Percentiles rank a stretch among this genome's conserved stretches.
phyloP scores from a whole-genome alignment of 2,329 filamentous ascomycete genomes.

The Elsinoe australis region DNA sequence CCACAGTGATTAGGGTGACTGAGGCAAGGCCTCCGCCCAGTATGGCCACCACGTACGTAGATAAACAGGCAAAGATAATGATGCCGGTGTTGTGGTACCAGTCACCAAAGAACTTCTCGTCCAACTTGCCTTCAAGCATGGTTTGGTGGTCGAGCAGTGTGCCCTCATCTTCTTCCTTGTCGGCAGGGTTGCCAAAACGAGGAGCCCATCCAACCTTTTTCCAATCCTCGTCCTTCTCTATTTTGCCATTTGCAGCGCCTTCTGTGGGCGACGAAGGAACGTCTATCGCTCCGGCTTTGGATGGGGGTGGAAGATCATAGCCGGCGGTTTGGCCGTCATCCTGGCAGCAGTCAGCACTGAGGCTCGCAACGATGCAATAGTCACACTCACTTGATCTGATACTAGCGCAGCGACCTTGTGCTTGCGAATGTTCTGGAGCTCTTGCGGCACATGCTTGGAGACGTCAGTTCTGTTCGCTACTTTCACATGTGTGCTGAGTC shows the following conservation, averaged over 20 bases:
- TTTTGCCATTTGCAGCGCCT: conserved; percentile 39
- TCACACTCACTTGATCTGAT: conserved; percentile 59
- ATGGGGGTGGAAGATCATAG: conserved; percentile 70
- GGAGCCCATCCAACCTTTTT: conserved; percentile 76
- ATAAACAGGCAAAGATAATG: conserved; percentile 84
- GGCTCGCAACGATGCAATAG: not conserved
- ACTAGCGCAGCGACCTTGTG: conserved; percentile 62
- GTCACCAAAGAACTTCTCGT: conserved; percentile 89
- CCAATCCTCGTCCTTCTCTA: conserved; percentile 47
- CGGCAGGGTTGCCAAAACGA: conserved; percentile 64
- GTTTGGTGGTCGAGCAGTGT: conserved; percentile 76
- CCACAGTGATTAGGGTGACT: conserved; percentile 87
- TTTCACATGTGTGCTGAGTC: not conserved
- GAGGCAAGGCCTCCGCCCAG: conserved; percentile 87
- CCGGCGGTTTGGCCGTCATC: conserved; percentile 61
- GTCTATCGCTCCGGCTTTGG: conserved; percentile 59
- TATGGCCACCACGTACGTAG: conserved; percentile 82
- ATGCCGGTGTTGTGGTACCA: conserved; percentile 98
- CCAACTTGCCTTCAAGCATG: conserved; percentile 71
- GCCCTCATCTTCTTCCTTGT: conserved; percentile 45
- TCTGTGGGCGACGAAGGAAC: conserved; percentile 44
- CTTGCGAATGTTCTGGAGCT: conserved; percentile 54
- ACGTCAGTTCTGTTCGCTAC: conserved; percentile 1
- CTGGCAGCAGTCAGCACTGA: conserved; percentile 26
- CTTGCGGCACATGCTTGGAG: conserved; percentile 53